Base-by-base conservation (phyloP, 2,329 filamentous ascomycete genomes). In the Exutisphaerella laricina region DNA sequence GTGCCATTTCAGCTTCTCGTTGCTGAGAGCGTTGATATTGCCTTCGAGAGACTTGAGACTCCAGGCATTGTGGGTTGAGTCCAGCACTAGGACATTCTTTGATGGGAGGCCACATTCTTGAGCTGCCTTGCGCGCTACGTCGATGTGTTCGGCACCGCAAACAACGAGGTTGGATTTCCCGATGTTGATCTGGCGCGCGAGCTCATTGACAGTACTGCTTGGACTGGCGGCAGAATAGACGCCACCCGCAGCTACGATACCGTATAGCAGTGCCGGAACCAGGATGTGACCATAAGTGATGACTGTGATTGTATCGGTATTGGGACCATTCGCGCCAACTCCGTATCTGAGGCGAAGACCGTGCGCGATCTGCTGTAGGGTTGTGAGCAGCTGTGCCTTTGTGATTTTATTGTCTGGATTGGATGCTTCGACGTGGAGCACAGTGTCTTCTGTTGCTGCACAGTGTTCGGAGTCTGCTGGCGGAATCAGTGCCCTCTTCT, bases 231-330 rank as follows among this genome's bases (percentile, higher is more conserved):
- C 72, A 5, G 74, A 76, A 52, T 77, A 81, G 18, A 82, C 70
- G 13, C 77, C 79, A 1, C 73, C 77, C 2, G 77, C 76, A 3
- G 74, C 78, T 33, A 82, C 66, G 39, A 79, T 70, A 10, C 71
- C 74, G 49, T 70, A 80, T 54, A 78, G 76, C 1, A 78, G 50
- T 9, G 71, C 66, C 0, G 76, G 70, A 0, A 80, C 64, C 4
- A 78, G 65, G 33, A 71, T 71, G 50, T 80, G 74, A 2, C 78
- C 78, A 0, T 72, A 71, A 1, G 74, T 77, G 20, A 80, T 71
- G 13, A 72, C 68, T 3, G 78, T 72, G 10, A 80, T 73, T 4
- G 80, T 71, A 50, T 79, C 74, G 39, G 68, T 68, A 25, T 65
- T 69, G 0, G 70, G 65, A 0, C 75, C 74, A 9, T 66, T 43